Evolutionary conservation across 176 grass and related monocot genomes (phyloP).

Genomic region (Tuctoria greenei): DNA sequence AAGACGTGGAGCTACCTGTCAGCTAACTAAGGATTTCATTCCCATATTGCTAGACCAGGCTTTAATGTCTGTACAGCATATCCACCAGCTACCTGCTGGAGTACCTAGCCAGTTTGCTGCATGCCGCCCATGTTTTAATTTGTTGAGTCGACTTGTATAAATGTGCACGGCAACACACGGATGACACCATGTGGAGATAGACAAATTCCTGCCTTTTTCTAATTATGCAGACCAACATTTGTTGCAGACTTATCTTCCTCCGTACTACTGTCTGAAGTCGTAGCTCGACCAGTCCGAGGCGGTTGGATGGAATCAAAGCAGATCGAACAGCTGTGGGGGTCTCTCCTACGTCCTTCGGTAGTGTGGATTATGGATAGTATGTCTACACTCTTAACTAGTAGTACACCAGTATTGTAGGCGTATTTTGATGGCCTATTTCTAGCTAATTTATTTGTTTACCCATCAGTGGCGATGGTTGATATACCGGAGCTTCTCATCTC

Average conservation of each 20-base stretch:
- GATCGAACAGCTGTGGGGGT: slow-evolving; percentile 9
- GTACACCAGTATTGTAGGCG: background rate
- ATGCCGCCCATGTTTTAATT: too few relatives aligned
- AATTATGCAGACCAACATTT: background rate
- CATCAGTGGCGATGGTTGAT: background rate
- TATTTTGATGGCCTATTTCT: background rate
- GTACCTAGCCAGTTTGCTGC: too few relatives aligned
- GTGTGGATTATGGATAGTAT: background rate
- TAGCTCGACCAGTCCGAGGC: background rate
- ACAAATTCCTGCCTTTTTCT: background rate
- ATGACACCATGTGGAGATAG: background rate
- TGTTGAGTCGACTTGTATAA: too few relatives aligned
- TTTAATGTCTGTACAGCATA: too few relatives aligned
- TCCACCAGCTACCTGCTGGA: too few relatives aligned
- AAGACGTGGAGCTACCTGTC: too few relatives aligned
- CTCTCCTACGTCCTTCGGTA: background rate
- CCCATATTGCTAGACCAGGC: background rate
- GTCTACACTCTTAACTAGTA: background rate
- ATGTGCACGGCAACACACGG: too few relatives aligned
- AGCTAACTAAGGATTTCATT: too few relatives aligned
- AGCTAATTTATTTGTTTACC: slow-evolving; percentile 16
- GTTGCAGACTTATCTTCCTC: slow-evolving; percentile 22
- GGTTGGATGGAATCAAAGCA: background rate
- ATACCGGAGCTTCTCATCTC: background rate
- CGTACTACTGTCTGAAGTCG: background rate